Evolutionary conservation across 1,284 basidiomycete species (phyloP), one percentile per base, ranked within the genome.

Genomic region (Ustilago hordei): DNA sequence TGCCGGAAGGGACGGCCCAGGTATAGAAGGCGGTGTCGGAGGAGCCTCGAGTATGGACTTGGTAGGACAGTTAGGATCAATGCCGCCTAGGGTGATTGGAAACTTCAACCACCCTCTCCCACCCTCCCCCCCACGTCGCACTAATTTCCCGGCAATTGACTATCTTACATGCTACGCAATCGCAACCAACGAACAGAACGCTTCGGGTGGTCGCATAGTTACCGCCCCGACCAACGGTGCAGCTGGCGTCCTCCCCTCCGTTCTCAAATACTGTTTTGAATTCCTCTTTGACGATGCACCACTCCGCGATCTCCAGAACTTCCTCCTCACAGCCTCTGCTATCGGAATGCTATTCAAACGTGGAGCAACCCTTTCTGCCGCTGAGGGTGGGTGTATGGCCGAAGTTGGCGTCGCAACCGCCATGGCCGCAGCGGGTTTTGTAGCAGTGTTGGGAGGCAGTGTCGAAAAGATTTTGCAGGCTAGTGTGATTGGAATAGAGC

Each of bases 321-420:
- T 95, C 86, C 85, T 95, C 53, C 87, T 95, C 61, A 95, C 93
- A 3, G 93, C 94, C 54, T 64, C 82, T 90, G 95, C 95, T 2
- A 88, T 98, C 62, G 95, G 95, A 5, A 98, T 98, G 96, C 88
- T 98, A 19, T 98, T 96, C 89, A 98, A 98, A 86, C 91, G 95
- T 62, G 95, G 95, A 28, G 95, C 95, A 63, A 98, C 95, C 0
- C 98, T 98, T 58, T 93, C 92, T 50, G 96, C 95, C 9, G 95
- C 96, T 0, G 95, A 98, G 86, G 81, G 82, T 13, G 83, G 81
- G 1, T 88, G 88, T 69, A 88, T 88, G 88, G 88, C 78, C 50
- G 82, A 86, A 64, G 84, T 86, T 0, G 86, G 86, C 1, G 93
- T 94, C 36, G 93, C 94, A 1, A 93, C 93, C 78, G 93, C 93